Percentiles rank a stretch among this genome's conserved stretches.
These are phyloP conservation scores for Anthracocystis panici-leucophaei DNA, from an alignment of 1,284 basidiomycete species.

Conservation along the genomic window DNA sequence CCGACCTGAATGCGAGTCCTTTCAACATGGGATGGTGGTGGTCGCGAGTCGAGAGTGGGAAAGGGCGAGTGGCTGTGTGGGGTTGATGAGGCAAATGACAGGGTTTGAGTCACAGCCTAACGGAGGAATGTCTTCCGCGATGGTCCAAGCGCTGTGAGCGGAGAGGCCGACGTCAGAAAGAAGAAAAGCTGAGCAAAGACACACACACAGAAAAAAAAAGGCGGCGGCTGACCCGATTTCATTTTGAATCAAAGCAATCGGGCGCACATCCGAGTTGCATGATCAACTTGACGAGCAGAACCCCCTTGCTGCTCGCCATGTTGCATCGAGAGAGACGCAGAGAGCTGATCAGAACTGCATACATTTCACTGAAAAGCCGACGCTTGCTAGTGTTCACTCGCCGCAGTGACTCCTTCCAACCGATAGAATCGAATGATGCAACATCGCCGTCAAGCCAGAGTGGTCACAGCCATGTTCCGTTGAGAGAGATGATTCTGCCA, in stretches of 20 bases:
- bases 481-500: too few species aligned
- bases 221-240: background rate
- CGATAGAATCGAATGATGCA: too few species aligned
- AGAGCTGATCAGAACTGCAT: background rate
- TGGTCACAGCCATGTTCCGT: too few species aligned
- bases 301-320: constrained; percentile 6
- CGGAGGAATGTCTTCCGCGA: constrained; percentile 13
- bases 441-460: too few species aligned
- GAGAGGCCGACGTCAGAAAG: constrained; percentile 1
- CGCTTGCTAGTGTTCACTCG: too few species aligned
- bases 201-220: background rate
- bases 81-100: constrained; percentile 6
- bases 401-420: too few species aligned
- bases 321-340: background rate
- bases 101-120: background rate
- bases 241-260: background rate
- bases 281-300: background rate
- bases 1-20: constrained; percentile 16
- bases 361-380: too few species aligned
- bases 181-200: constrained; percentile 5
- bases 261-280: background rate
- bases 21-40: constrained; percentile 31
- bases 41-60: background rate
- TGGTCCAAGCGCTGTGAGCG: constrained; percentile 9
- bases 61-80: background rate